These are phyloP conservation scores for Diversispora eburnea DNA, from an alignment of 192 early-diverging fungal genomes.

Conservation along the genomic window DNA sequence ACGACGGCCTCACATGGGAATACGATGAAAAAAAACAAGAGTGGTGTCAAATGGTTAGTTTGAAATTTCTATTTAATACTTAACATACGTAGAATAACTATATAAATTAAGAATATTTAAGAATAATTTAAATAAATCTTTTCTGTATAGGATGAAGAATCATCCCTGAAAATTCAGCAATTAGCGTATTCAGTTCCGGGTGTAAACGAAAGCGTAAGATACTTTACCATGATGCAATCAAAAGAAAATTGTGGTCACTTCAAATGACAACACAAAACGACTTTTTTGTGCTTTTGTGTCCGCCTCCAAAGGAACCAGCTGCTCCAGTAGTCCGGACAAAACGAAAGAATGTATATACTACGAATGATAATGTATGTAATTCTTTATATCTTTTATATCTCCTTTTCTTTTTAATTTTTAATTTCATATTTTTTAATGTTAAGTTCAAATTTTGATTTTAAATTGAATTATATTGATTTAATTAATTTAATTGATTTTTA, in stretches of 20 bases:
- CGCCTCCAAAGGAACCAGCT: conserved; percentile 34
- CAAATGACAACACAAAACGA: neutral
- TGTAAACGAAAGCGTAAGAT: conserved; percentile 50
- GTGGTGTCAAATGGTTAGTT: conserved; percentile 87
- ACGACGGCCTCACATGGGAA: conserved; percentile 79
- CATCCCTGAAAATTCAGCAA: conserved; percentile 60
- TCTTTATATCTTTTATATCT: neutral
- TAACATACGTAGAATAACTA: neutral
- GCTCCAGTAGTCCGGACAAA: conserved; percentile 45
- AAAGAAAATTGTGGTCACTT: neutral
- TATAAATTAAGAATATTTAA: neutral
- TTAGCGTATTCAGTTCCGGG: conserved; percentile 62
- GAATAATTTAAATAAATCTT: neutral
- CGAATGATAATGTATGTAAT: conserved; percentile 36
- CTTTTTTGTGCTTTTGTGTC: conserved; percentile 9
- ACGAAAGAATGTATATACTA: conserved; percentile 45
- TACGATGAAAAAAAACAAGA: conserved; percentile 74
- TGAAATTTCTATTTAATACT: neutral
- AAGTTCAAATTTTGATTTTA: neutral
- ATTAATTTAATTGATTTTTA: neutral
- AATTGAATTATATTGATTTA: too few relatives aligned
- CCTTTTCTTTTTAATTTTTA: too few relatives aligned
- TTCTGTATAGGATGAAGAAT: conserved; percentile 51
- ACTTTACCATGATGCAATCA: neutral
- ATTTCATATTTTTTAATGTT: too few relatives aligned